Evolutionary conservation across 2,329 filamentous ascomycete species (phyloP).

Genomic region (Ophiosphaerella korrae): DNA sequence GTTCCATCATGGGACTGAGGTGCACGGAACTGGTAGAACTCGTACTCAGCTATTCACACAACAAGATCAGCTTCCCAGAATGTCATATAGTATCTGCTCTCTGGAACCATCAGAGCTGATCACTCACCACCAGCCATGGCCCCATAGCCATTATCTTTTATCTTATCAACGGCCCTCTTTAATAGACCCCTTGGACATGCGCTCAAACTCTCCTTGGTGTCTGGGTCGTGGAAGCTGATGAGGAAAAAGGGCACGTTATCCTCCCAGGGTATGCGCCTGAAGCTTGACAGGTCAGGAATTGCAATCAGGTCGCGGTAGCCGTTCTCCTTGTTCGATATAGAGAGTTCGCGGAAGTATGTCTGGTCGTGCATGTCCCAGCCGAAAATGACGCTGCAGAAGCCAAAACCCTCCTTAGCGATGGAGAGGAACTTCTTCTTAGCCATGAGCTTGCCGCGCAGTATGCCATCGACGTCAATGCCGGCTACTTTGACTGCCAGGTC

Average conservation of each 20-base stretch:
- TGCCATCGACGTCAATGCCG: constrained; percentile 84
- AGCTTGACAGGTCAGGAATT: constrained; percentile 76
- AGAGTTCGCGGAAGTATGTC: constrained; percentile 84
- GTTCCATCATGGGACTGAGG: constrained; percentile 59
- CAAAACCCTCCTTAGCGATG: constrained; percentile 79
- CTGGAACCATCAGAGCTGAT: background rate
- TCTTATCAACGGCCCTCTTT: constrained; percentile 68
- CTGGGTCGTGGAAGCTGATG: constrained; percentile 81
- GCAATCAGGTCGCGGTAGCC: constrained; percentile 87
- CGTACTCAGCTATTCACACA: constrained; percentile 74
- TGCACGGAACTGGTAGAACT: constrained; percentile 88
- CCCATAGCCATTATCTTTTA: constrained; percentile 71
- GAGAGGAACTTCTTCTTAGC: constrained; percentile 92
- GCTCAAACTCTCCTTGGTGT: constrained; percentile 71
- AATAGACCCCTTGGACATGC: constrained; percentile 81
- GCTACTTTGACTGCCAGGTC: constrained; percentile 86
- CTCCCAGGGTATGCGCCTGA: constrained; percentile 89
- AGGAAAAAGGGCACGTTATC: constrained; percentile 84
- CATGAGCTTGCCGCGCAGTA: constrained; percentile 86
- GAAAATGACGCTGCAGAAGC: constrained; percentile 93
- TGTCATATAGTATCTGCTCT: constrained; percentile 17
- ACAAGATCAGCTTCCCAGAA: constrained; percentile 25
- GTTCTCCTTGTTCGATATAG: constrained; percentile 87
- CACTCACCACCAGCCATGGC: constrained; percentile 86
- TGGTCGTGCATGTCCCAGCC: constrained; percentile 97